Evolutionary conservation across 2,329 filamentous ascomycete genomes (phyloP).

Genomic region (Tolypocladium inflatum): DNA sequence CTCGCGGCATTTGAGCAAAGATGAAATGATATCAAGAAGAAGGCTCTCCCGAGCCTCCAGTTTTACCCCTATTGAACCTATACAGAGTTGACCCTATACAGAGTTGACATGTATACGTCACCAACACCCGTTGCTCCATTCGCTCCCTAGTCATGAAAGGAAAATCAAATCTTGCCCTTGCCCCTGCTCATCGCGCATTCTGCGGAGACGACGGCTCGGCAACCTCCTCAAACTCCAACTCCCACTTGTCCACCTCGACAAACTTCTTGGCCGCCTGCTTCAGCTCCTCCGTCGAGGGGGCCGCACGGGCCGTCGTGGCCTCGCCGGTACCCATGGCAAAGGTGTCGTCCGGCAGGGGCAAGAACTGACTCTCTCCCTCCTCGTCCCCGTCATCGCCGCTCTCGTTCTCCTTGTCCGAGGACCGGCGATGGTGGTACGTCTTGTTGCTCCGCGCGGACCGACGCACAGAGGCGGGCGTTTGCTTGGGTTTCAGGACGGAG

Average conservation of each 20-base stretch:
- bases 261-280: conserved; percentile 53
- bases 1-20: not conserved
- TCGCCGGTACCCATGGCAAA: conserved; percentile 22
- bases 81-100: too few relatives aligned
- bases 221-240: conserved; percentile 57
- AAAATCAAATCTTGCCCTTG: not conserved
- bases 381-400: conserved; percentile 23
- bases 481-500: conserved; percentile 14
- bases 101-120: not conserved
- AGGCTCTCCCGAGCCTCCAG: not conserved
- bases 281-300: conserved; percentile 39
- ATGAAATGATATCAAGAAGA: not conserved
- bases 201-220: conserved; percentile 44
- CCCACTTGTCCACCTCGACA: conserved; percentile 59
- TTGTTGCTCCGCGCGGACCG: conserved; percentile 19
- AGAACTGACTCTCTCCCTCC: conserved; percentile 28
- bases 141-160: not conserved
- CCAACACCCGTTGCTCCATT: not conserved
- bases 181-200: conserved; percentile 31
- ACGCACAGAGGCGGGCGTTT: conserved; percentile 10
- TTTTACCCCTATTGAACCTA: too few relatives aligned
- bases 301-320: conserved; percentile 24
- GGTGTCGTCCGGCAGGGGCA: conserved; percentile 35
- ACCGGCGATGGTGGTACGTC: conserved; percentile 39
- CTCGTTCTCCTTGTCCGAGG: conserved; percentile 52